Evolutionary conservation across 2,329 filamentous ascomycete species (phyloP).

Genomic region (Aspergillus pseudoglaucus): DNA sequence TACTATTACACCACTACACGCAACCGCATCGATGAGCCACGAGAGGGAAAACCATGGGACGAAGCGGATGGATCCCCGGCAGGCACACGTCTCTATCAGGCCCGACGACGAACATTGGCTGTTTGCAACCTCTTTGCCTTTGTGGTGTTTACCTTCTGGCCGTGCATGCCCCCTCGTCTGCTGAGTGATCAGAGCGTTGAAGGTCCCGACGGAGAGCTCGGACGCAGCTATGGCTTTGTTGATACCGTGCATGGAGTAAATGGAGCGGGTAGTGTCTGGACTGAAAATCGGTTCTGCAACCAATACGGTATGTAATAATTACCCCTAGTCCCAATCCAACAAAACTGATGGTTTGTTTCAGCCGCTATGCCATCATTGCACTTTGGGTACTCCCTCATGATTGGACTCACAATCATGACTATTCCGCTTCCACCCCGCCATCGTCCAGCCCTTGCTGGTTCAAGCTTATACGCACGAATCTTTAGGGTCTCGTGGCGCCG

Average conservation of each 20-base stretch:
- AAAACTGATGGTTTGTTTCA: slow-evolving; percentile 19
- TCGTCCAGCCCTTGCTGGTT: slow-evolving; percentile 30
- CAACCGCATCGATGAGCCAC: slow-evolving; percentile 41
- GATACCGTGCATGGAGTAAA: slow-evolving; percentile 53
- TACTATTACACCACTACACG: slow-evolving; percentile 65
- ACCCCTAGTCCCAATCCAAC: neutral
- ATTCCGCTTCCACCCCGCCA: slow-evolving; percentile 56
- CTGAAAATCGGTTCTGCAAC: slow-evolving; percentile 66
- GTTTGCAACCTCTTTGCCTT: slow-evolving; percentile 55
- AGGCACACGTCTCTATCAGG: slow-evolving; percentile 50
- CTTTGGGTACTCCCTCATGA: slow-evolving; percentile 68
- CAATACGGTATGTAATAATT: slow-evolving; percentile 54
- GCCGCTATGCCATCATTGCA: slow-evolving; percentile 70
- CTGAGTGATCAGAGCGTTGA: slow-evolving; percentile 49
- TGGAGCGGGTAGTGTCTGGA: slow-evolving; percentile 64
- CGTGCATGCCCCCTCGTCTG: slow-evolving; percentile 55
- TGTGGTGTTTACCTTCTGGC: slow-evolving; percentile 54
- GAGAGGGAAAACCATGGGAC: slow-evolving; percentile 31
- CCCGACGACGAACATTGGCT: slow-evolving; percentile 51
- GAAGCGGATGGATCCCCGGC: slow-evolving; percentile 37
- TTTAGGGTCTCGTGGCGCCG: slow-evolving; percentile 46
- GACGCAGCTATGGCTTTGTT: slow-evolving; percentile 54
- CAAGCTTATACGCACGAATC: slow-evolving; percentile 27
- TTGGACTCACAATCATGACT: slow-evolving; percentile 62
- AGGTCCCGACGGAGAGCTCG: slow-evolving; percentile 51